Conservation (phyloP, 345 rosid genomes). For the Eucalyptus marginata region DNA sequence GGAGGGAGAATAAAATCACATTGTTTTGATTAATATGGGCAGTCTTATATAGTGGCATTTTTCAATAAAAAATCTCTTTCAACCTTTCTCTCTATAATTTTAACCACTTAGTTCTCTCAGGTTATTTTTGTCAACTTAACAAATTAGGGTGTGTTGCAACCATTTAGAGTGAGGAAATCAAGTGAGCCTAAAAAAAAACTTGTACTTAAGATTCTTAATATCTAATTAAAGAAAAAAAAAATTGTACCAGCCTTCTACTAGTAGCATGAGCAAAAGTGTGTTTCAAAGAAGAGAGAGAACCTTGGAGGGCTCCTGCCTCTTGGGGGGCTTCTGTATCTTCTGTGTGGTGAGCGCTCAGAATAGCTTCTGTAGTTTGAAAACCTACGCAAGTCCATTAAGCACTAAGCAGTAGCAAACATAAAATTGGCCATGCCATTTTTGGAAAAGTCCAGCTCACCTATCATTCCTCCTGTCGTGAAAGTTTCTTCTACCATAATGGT, state of each 20-base stretch:
- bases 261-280: not conserved
- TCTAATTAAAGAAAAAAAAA: not conserved
- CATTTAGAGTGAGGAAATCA: not conserved
- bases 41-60: not conserved
- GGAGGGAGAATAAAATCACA: not conserved
- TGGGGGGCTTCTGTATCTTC: slow-evolving; percentile 59
- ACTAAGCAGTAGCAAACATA: not conserved
- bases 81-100: not conserved
- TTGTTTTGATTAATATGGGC: not conserved
- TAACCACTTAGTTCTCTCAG: not conserved
- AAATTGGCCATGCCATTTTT: not conserved
- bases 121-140: not conserved
- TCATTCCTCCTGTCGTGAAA: slow-evolving; percentile 50
- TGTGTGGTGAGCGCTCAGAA: slow-evolving; percentile 31
- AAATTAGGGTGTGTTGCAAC: not conserved
- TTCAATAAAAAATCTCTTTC: not conserved
- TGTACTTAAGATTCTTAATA: not conserved
- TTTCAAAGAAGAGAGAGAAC: slow-evolving; percentile 14
- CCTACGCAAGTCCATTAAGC: slow-evolving; percentile 12
- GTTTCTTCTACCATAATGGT: slow-evolving; percentile 52
- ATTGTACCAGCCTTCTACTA: not conserved
- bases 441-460: slow-evolving; percentile 29
- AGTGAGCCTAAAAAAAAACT: not conserved
- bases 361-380: slow-evolving; percentile 45
- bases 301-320: slow-evolving; percentile 82